Base-by-base conservation (phyloP, 495 filamentous ascomycete genomes). In the Neurospora discreta region DNA sequence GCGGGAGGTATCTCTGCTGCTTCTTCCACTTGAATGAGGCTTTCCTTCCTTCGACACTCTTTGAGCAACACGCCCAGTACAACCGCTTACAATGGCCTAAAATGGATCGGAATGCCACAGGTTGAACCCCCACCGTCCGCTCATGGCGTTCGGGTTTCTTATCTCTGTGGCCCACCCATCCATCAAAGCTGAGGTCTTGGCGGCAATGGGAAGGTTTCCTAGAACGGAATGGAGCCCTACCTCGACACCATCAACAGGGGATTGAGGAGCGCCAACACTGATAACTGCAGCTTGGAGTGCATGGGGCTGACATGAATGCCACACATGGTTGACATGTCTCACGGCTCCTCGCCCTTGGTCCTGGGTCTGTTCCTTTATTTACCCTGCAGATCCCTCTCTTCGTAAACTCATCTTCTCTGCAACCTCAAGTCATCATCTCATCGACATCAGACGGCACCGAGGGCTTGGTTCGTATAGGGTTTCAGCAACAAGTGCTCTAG, bases 331-430 rank as follows among this genome's bases (percentile, higher is more conserved):
- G 68, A 60, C 23, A 38, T 39, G 30, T 73, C 58, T 41, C 38
- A 40, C 52, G 16, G 39, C 20, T 44, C 6, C n/a, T 30, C 39
- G 58, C 16, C 26, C 38, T 68, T 20, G 30, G 72, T 70, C 26
- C 26, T 33, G 39, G 20, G 33, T 43, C 30, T 20, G 39, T 68
- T 36, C 33, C 33, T 36, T 74, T 79, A 78, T 79, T 78, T 79
- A 76, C 72, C 71, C 71, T 75, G 69, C 71, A 67, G 68, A 70
- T 74, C 74, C 77, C 77, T 70, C 67, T 39, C 39, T 39, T 11
- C 39, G 8, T 10, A 9, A 44, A 40, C 30, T 39, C 39, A 68
- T 70, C 68, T 72, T 71, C 23, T 72, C 69, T 60, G 52, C 52
- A 60, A 60, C 52, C 52, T 60, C 52, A 18, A 60, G 52, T 60